Conservation (phyloP, 768 basidiomycete genomes). For the Polyporus arcularius region DNA sequence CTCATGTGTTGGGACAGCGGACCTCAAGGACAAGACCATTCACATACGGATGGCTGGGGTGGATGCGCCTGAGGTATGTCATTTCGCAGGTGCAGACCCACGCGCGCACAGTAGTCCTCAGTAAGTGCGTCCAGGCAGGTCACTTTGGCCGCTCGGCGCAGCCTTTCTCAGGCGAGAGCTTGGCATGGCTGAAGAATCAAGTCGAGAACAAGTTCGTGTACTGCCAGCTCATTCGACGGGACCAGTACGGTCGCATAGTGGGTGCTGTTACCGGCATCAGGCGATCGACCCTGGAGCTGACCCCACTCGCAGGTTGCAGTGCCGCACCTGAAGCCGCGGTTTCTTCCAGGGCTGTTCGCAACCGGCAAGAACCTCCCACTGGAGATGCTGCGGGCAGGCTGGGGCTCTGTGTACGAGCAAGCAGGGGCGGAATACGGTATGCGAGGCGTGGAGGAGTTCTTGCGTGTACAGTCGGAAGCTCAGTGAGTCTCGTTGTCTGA, state of each 20-base stretch:
- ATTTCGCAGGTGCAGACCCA: too few relatives aligned
- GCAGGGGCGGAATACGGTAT: constrained; percentile 79
- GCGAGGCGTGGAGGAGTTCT: constrained; percentile 63
- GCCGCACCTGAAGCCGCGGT: constrained; percentile 52
- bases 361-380: constrained; percentile 54
- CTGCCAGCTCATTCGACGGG: constrained; percentile 72
- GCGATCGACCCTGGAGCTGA: too few relatives aligned
- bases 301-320: neutral
- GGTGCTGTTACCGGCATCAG: constrained; percentile 26
- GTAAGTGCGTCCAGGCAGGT: constrained; percentile 46
- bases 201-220: constrained; percentile 62
- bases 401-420: constrained; percentile 75
- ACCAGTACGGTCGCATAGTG: constrained; percentile 86
- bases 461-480: constrained; percentile 51
- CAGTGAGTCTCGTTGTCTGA: constrained; percentile 14
- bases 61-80: constrained; percentile 85
- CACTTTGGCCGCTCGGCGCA: constrained; percentile 87
- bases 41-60: constrained; percentile 88
- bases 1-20: constrained; percentile 36
- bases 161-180: constrained; percentile 69
- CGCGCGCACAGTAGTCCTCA: too few relatives aligned
- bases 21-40: constrained; percentile 77
- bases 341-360: constrained; percentile 53
- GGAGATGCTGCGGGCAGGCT: constrained; percentile 81
- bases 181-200: constrained; percentile 65